Conservation (phyloP, 768 basidiomycete genomes). For the Lactifluus echinatus region DNA sequence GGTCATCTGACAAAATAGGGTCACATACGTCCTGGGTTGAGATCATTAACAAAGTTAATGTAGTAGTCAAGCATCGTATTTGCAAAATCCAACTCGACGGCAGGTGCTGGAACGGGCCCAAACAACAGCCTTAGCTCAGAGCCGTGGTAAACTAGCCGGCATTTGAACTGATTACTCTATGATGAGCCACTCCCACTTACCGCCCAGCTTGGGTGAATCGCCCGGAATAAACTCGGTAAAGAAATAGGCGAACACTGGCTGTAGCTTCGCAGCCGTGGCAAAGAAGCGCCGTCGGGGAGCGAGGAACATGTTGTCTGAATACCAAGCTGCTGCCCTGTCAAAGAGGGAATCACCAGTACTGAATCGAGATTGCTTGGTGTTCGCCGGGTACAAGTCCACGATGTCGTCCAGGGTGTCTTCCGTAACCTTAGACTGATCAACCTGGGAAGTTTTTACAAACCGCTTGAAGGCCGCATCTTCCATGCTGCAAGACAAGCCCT, state of each 20-base stretch:
- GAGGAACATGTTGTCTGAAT: conserved; percentile 50
- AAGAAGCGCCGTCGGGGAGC: conserved; percentile 43
- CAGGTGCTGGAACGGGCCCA: conserved; percentile 36
- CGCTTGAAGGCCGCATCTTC: conserved; percentile 38
- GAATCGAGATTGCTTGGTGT: conserved; percentile 40
- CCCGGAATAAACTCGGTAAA: conserved; percentile 53
- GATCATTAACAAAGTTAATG: conserved; percentile 47
- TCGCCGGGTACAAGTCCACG: conserved; percentile 37
- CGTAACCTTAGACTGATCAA: conserved; percentile 44
- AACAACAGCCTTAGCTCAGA: conserved; percentile 43
- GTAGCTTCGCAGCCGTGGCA: conserved; percentile 36
- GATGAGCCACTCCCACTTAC: conserved; percentile 26
- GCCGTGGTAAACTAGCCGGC: conserved; percentile 36
- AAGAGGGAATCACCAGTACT: conserved; percentile 53
- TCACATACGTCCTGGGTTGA: conserved; percentile 44
- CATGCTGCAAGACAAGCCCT: conserved; percentile 31
- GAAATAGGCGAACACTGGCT: conserved; percentile 45
- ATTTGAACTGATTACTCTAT: neutral
- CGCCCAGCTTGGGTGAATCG: conserved; percentile 38
- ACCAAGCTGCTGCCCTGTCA: conserved; percentile 49
- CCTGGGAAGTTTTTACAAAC: conserved; percentile 41
- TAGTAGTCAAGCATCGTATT: conserved; percentile 44
- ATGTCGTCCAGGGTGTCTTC: conserved; percentile 34
- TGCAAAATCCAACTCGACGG: conserved; percentile 37
- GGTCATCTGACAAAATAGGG: neutral